Evolutionary conservation across 2,329 filamentous ascomycete species (phyloP), one percentile per base, ranked within the genome.

Genomic region (Calonectria leucothoes): DNA sequence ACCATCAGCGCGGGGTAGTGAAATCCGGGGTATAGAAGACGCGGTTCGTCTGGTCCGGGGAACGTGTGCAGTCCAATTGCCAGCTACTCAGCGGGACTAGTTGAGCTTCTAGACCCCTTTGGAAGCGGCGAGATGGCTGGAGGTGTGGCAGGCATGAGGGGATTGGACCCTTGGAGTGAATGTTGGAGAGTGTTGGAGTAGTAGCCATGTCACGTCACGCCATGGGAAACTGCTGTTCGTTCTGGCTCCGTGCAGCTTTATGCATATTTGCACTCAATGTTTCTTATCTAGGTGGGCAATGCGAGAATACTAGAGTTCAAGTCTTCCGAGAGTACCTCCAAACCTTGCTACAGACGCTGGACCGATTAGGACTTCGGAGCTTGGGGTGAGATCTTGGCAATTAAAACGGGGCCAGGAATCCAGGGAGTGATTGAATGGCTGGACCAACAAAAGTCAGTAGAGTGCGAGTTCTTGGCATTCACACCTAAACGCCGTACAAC

Each of bases 11-110:
- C 17, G 61, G 69, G 23, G 61, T 65, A 66, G 57, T 10, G 31
- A 15, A 66, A 70, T 70, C 51, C 35, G 69, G 69, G 69, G 69
- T 66, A 70, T 48, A 15, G 14, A 17, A 27, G n/a, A 23, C n/a
- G 33, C 23, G 35, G n/a, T 17, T 42, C 33, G 20, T 51, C 52
- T 15, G 14, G 37, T 23, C 45, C 20, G 37, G 17, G 25, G 45
- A 42, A 37, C 35, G 20, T 15, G 20, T 15, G 31, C 31, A n/a
- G 31, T 7, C 6, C 14, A 17, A 29, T 15, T 35, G 55, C 2
- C 33, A 33, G n/a, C n/a, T 25, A 23, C 20, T 23, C 10, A 23
- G 12, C 23, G n/a, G 10, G 33, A 23, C 55, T 25, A 23, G 11
- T 8, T 27, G 1, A 20, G 25, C 67, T 55, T 52, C 67, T 64